Base-by-base conservation (phyloP, 2,329 filamentous ascomycete genomes). In the Ceratocystis lukuohia region DNA sequence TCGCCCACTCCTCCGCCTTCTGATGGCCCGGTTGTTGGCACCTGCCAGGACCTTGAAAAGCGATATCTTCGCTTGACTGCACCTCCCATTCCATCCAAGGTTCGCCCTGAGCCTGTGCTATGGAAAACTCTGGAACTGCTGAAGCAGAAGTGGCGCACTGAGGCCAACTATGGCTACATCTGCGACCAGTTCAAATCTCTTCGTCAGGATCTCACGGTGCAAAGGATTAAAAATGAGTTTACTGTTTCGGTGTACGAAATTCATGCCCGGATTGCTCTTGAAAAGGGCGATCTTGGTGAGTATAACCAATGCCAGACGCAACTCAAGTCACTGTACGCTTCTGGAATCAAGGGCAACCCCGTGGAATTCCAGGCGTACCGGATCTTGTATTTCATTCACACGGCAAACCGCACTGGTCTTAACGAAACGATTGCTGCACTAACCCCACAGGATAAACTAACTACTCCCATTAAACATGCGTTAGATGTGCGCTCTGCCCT, bases 221-320 rank as follows among this genome's bases (percentile, higher is more conserved):
- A 99, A 77, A 93, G 90, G 73, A 91, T 99, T 78, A 92, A 91
- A 78, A 96, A 91, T 76, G 89, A 95, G 65, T 97, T 99, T 75
- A 97, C 94, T 30, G 92, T 97, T 70, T 88, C 84, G 69, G 94
- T 96, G 61, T 99, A 99, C 77, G 94, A 99, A 79, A 95, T 93
- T 69, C 94, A 99, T 78, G 94, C 93, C 70, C 88, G 94, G 69
- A 97, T 99, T 78, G 94, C 94, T 71, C 82, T 99, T 77, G 93
- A 99, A 78, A 96, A 95, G 83, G 91, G 89, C 78, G 94, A 99
- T 81, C 85, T 97, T 80, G 93, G 94, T 99, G 94, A 99, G 94
- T 99, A 99, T 94, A 99, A 99, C 81, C 94, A 99, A 83, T 99
- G 94, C 78, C 94, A 99, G 81, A 97, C 94, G 73, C 94, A 99